Percentiles rank a stretch among this genome's conserved stretches.
These are phyloP conservation scores for Podaxis sp. DNA, from an alignment of 768 basidiomycete species.

Conservation along the genomic window DNA sequence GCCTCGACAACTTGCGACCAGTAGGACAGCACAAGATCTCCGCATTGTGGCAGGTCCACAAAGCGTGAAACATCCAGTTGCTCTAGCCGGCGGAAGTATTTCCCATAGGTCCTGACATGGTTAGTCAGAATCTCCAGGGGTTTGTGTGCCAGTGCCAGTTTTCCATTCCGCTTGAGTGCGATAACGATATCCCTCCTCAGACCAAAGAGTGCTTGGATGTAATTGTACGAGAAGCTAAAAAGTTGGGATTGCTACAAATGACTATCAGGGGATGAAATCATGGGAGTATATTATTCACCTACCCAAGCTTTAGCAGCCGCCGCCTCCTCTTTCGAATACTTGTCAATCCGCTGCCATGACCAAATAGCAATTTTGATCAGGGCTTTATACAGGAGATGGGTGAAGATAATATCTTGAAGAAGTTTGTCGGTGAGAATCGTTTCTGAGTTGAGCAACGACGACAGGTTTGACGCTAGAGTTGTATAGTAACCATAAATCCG, in stretches of 20 bases:
- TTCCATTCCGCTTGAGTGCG: conserved; percentile 36
- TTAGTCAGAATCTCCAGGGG: conserved; percentile 61
- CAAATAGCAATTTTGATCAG: conserved; percentile 69
- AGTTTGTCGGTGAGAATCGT: conserved; percentile 41
- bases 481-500: conserved; percentile 65
- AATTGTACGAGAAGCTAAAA: conserved; percentile 58
- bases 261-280: conserved; percentile 7
- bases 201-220: conserved; percentile 54
- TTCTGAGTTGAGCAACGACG: conserved; percentile 34
- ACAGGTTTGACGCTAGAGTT: conserved; percentile 44
- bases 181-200: conserved; percentile 56
- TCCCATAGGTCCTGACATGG: conserved; percentile 73
- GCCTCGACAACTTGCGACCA: conserved; percentile 80
- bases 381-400: conserved; percentile 75
- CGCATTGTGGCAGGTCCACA: conserved; percentile 59
- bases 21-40: conserved; percentile 72
- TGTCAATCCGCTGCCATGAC: conserved; percentile 61
- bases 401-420: conserved; percentile 45
- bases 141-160: conserved; percentile 36
- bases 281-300: conserved; percentile 20
- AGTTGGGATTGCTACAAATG: conserved; percentile 53
- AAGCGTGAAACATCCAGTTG: conserved; percentile 61
- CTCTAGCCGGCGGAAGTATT: conserved; percentile 77
- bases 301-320: conserved; percentile 55
- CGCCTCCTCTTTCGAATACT: conserved; percentile 40